These are phyloP conservation scores for Cladosporium sp. DNA, from an alignment of 2,329 filamentous ascomycete genomes.

Conservation along the genomic window DNA sequence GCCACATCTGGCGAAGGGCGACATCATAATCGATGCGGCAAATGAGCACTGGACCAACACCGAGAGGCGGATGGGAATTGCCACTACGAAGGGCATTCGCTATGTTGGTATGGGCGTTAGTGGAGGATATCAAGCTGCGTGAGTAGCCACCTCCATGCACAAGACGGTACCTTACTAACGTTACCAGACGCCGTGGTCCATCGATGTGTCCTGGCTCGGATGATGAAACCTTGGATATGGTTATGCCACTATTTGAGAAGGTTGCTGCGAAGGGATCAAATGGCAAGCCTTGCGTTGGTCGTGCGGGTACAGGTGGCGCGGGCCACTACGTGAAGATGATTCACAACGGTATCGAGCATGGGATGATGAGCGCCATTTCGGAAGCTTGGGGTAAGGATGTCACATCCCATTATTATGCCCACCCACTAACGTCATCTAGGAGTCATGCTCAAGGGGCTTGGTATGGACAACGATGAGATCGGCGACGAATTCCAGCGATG, in stretches of 20 bases:
- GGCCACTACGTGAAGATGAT: slow-evolving; percentile 77
- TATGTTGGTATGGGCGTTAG: slow-evolving; percentile 70
- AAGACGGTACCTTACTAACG: neutral
- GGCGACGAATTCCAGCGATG: slow-evolving; percentile 60
- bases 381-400: slow-evolving; percentile 59
- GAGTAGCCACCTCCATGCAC: slow-evolving; percentile 10
- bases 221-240: slow-evolving; percentile 55
- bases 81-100: slow-evolving; percentile 57
- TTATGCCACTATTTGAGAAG: slow-evolving; percentile 61
- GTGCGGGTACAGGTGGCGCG: slow-evolving; percentile 61
- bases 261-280: slow-evolving; percentile 64
- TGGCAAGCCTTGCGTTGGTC: slow-evolving; percentile 60
- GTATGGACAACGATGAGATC: slow-evolving; percentile 61
- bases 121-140: slow-evolving; percentile 68
- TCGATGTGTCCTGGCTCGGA: slow-evolving; percentile 68
- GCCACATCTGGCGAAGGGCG: slow-evolving; percentile 56
- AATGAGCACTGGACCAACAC: slow-evolving; percentile 69
- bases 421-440: neutral
- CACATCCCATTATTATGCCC: neutral
- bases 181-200: slow-evolving; percentile 54
- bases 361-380: slow-evolving; percentile 65
- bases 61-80: slow-evolving; percentile 50
- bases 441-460: slow-evolving; percentile 59
- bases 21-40: slow-evolving; percentile 68
- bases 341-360: slow-evolving; percentile 73